Percentiles rank a stretch among this genome's conserved stretches.
These are phyloP conservation scores for Caryopteris hybrid DNA, from an alignment of 305 asterid genomes.

Conservation along the genomic window DNA sequence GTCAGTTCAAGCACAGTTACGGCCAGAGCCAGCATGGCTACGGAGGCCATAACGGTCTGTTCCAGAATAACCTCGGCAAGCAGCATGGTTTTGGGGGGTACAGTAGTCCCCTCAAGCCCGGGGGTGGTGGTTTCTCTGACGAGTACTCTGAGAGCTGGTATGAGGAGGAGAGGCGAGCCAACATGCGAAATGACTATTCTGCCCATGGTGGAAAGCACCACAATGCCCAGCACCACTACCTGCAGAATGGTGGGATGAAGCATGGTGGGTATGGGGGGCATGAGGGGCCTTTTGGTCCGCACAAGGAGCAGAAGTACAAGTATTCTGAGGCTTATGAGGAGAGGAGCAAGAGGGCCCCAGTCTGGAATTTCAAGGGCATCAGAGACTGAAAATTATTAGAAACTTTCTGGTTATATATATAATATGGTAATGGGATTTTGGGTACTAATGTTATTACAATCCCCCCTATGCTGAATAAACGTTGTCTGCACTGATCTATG, in stretches of 20 bases:
- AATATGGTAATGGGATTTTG: slow-evolving; percentile 2
- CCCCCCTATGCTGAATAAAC: neutral
- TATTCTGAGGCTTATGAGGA: neutral
- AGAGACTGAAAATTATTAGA: neutral
- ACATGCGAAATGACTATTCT: neutral
- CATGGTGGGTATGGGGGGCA: neutral
- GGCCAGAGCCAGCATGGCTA: neutral
- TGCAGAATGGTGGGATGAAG: neutral
- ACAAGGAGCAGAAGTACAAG: neutral
- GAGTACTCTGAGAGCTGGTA: neutral
- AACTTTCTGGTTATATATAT: neutral
- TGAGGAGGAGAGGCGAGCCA: neutral
- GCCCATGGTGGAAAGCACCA: neutral
- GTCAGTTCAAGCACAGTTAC: neutral
- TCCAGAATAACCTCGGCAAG: neutral
- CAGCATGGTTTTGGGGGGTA: neutral
- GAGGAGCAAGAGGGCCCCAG: neutral
- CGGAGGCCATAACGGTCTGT: neutral
- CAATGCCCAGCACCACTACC: too few species aligned
- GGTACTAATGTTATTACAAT: neutral
- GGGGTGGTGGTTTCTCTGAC: neutral
- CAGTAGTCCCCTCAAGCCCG: neutral
- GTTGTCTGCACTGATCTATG: neutral
- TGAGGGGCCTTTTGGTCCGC: slow-evolving; percentile 6
- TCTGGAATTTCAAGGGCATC: slow-evolving; percentile 21